Evolutionary conservation across 75 land plant species (phyloP).

Genomic region (Azolla pinnata): DNA sequence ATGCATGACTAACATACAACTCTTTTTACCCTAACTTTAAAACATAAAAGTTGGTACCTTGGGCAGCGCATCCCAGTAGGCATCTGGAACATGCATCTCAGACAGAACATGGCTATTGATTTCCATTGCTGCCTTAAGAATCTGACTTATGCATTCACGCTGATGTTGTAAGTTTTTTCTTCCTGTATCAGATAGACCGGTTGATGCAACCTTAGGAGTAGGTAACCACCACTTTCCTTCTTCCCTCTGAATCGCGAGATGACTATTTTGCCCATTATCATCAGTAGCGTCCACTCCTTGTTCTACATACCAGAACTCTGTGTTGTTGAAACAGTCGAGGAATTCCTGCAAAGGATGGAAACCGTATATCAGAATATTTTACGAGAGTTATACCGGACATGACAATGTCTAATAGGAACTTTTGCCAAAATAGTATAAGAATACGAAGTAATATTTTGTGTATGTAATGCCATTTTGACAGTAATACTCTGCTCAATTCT

Average conservation of each 20-base stretch:
- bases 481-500: no score
- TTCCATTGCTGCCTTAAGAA: constrained; percentile 69
- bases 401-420: no score
- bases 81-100: constrained; percentile 76
- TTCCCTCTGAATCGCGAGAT: constrained; percentile 32
- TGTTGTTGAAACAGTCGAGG: constrained; percentile 50
- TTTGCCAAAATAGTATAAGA: no score
- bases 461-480: no score
- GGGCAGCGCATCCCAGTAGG: constrained; percentile 60
- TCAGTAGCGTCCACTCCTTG: constrained; percentile 51
- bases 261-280: constrained; percentile 17
- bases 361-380: no score
- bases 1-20: no score
- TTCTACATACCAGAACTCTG: constrained; percentile 76
- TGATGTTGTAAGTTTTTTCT: constrained; percentile 62
- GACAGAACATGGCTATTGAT: constrained; percentile 53
- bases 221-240: constrained; percentile 94
- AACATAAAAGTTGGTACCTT: constrained; percentile 33
- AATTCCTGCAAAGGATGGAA: constrained; percentile 31
- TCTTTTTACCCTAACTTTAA: no score
- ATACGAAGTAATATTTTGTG: no score
- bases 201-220: constrained; percentile 53
- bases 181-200: constrained; percentile 44
- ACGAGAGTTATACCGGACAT: no score
- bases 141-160: constrained; percentile 64